These are phyloP conservation scores for Syzygium grande DNA, from an alignment of 345 rosid species.

Conservation along the genomic window DNA sequence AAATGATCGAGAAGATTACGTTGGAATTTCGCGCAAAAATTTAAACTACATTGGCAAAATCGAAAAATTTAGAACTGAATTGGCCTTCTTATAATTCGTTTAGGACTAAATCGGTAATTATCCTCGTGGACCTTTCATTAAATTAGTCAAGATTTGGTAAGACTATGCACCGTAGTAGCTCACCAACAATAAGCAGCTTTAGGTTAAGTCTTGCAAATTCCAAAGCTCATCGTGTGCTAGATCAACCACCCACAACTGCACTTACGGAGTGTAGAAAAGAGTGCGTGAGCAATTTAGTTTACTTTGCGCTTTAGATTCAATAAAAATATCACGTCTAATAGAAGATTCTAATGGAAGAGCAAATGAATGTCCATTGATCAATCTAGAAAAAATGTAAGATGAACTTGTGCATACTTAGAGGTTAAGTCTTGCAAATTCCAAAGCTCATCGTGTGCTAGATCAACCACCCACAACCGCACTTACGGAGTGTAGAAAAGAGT, in stretches of 20 bases:
- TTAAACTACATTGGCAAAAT: rapidly evolving
- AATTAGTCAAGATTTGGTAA: neutral
- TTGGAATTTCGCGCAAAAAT: neutral
- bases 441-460: neutral
- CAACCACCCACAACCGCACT: neutral
- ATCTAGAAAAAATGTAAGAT: no score
- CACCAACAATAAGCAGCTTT: neutral
- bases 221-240: neutral
- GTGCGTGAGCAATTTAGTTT: neutral
- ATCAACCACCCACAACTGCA: neutral
- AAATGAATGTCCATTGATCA: no score
- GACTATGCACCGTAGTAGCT: neutral
- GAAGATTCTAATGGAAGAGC: neutral
- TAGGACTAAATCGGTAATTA: neutral
- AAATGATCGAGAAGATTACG: rapidly evolving
- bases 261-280: neutral
- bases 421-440: neutral
- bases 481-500: neutral
- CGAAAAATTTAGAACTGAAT: neutral
- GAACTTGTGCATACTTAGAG: no score
- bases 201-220: neutral
- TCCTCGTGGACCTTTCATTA: neutral
- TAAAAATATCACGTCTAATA: neutral
- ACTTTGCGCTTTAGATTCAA: neutral
- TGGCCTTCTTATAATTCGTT: neutral